Base-by-base conservation (phyloP, 306 rosid genomes). In the Pterocarpus santalinus region DNA sequence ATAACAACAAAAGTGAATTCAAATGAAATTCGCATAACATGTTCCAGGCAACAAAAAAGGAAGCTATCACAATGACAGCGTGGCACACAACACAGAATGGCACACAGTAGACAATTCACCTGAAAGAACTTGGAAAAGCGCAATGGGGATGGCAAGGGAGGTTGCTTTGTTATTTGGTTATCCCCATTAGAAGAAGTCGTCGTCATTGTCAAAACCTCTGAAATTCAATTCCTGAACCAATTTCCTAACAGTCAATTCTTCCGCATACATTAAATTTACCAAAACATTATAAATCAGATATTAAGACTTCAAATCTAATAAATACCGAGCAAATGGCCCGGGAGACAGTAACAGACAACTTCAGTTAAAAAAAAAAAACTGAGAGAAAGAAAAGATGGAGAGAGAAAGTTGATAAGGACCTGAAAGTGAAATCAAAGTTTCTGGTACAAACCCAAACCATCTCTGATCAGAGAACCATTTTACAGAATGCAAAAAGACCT, bases 51-150 rank as follows among this genome's bases (percentile, higher is more conserved):
- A 38, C 78, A 36, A 74, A 58, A 44, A 11, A 62, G 41, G 35
- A 34, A 44, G 52, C 34, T 28, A 77, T 46, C 61, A 70, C 58
- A 82, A 84, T 35, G 30, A 33, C 51, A 73, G 67, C 28, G 28
- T 22, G 28, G 28, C 28, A 22, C 28, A 22, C 28, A 22, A 22
- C 28, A 22, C 0, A 22, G 28, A 22, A 22, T 22, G 28, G 28
- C 28, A 22, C 28, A 1, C 28, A 17, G 44, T 55, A 43, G 51
- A 22, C 28, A 57, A 12, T 33, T 15, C 36, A 91, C 94, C 94
- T 91, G 94, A 65, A 83, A 89, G 78, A 91, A 91, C 72, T 91
- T 91, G 67, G 97, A 90, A 80, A 84, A 86, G 44, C 97, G 91
- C 84, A 91, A 35, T 64, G 94, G 97, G 56, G 97, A 91, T 58